Evolutionary conservation across 2,329 filamentous ascomycete species (phyloP).

Genomic region (Hymenoscyphus linearis): DNA sequence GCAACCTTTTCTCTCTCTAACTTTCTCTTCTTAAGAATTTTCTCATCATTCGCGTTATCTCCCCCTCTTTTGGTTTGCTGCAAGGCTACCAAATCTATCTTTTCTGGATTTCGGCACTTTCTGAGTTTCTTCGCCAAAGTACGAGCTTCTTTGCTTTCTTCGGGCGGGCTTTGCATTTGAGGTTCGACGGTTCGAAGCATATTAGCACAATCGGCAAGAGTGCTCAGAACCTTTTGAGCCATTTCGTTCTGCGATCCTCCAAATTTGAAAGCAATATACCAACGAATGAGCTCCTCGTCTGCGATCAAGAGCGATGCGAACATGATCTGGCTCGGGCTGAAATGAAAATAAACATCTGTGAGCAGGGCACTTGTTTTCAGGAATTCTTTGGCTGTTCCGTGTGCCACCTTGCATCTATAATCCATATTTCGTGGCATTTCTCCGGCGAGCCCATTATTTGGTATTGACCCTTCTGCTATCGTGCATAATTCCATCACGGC

Average conservation of each 20-base stretch:
- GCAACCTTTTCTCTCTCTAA: slow-evolving; percentile 37
- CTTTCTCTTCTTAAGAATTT: slow-evolving; percentile 36
- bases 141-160: slow-evolving; percentile 45
- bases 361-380: slow-evolving; percentile 76
- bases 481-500: slow-evolving; percentile 76
- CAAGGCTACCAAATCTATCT: slow-evolving; percentile 64
- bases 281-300: slow-evolving; percentile 53
- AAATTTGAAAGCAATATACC: slow-evolving; percentile 30
- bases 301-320: slow-evolving; percentile 73
- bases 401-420: slow-evolving; percentile 52
- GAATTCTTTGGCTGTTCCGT: slow-evolving; percentile 65
- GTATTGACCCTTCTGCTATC: slow-evolving; percentile 45
- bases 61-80: slow-evolving; percentile 52
- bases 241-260: slow-evolving; percentile 24
- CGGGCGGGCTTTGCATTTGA: slow-evolving; percentile 12
- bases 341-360: slow-evolving; percentile 96
- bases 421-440: slow-evolving; percentile 28
- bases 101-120: slow-evolving; percentile 68
- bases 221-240: slow-evolving; percentile 44
- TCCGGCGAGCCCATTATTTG: slow-evolving; percentile 4
- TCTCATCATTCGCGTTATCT: slow-evolving; percentile 27
- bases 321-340: slow-evolving; percentile 91
- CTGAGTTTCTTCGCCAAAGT: slow-evolving; percentile 64
- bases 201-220: slow-evolving; percentile 46
- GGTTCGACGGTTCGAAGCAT: slow-evolving; percentile 52